Evolutionary conservation across 768 basidiomycete genomes (phyloP), one percentile per base, ranked within the genome.

Genomic region (Amanita muscaria): DNA sequence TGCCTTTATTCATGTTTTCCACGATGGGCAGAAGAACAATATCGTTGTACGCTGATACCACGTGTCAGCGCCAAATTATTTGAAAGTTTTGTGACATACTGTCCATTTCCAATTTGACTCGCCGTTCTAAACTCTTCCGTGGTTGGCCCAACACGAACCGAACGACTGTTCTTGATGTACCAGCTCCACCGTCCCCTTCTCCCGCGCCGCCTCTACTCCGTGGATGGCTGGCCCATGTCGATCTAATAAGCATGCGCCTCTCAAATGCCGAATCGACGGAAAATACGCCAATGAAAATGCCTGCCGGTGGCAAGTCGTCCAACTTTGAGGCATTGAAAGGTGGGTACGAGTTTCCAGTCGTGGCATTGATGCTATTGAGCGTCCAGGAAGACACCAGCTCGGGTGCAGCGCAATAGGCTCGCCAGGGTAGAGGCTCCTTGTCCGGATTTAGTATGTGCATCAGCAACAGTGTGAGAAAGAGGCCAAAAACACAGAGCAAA

Each of bases 1-100:
- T 98, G 46, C 94, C 94, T 38, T 75, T 68, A 63, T 98, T 97
- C 94, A 98, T 97, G 62, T 97, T 96, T 66, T 98, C 94, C 8
- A 76, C 57, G 34, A 83, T 79, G 21, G 89, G 86, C 34, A 96
- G 72, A 38, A 93, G 72, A 50, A 91, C 68, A 47, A 93, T 83
- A 59, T 92, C 90, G 56, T 89, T 85, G 60, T 81, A 89, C 60
- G 76, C 88, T n/a, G n/a, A n/a, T 90, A 58, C 12, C 11, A 36
- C 43, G 8, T 4, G 19, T 33, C 42, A 46, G 44, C 37, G 54
- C 31, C 18, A 44, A 52, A 41, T 34, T 41, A 9, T 30, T 30
- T 11, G 40, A 45, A 16, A 40, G 36, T 32, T 27, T 11, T 14
- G 35, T 32, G 48, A 76, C 86, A 58, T 56, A 92, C 91, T 80